A percentile compares a stretch with the other conserved stretches of the same genome.
Conservation (phyloP, 371 early-diverging fungal species). For the Haplosporangium sp. region DNA sequence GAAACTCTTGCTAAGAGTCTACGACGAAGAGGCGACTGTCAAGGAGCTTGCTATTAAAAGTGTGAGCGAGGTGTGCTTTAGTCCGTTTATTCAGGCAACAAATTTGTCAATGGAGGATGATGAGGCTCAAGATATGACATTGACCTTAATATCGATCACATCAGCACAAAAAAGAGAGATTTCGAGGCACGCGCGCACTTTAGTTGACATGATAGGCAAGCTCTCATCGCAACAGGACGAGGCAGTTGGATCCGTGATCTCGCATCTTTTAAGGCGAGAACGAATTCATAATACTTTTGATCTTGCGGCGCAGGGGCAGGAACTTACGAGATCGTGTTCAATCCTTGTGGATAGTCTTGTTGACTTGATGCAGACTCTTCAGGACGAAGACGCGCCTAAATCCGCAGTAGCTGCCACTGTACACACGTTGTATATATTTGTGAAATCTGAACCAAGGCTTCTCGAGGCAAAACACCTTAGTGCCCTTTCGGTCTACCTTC, state of each 20-base stretch:
- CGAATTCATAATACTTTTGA: conserved; percentile 9
- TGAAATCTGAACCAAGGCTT: conserved; percentile 34
- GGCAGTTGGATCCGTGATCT: conserved; percentile 40
- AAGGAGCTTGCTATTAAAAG: conserved; percentile 76
- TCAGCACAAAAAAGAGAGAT: conserved; percentile 61
- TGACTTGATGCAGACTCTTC: conserved; percentile 67
- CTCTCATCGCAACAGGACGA: conserved; percentile 34
- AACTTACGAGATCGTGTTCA: conserved; percentile 63
- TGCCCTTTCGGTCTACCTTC: conserved; percentile 25
- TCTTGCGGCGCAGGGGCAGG: conserved; percentile 9
- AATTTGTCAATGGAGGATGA: conserved; percentile 24
- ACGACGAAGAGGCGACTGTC: conserved; percentile 85
- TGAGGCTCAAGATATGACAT: conserved; percentile 50
- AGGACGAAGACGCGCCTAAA: conserved; percentile 59
- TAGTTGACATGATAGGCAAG: conserved; percentile 63
- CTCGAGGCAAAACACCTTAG: conserved; percentile 41
- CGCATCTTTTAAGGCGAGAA: conserved; percentile 48
- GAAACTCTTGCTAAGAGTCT: conserved; percentile 78
- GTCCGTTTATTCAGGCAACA: conserved; percentile 60
- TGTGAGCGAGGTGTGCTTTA: conserved; percentile 81
- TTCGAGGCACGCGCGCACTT: conserved; percentile 54
- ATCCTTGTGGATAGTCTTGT: conserved; percentile 79
- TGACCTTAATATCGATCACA: conserved; percentile 34
- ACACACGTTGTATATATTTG: conserved; percentile 39
- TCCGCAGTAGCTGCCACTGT: conserved; percentile 47